A percentile compares a stretch with the other conserved stretches of the same genome.
Evolutionary conservation across 2,329 filamentous ascomycete species (phyloP).

Genomic region (Trichoderma citrinoviride): DNA sequence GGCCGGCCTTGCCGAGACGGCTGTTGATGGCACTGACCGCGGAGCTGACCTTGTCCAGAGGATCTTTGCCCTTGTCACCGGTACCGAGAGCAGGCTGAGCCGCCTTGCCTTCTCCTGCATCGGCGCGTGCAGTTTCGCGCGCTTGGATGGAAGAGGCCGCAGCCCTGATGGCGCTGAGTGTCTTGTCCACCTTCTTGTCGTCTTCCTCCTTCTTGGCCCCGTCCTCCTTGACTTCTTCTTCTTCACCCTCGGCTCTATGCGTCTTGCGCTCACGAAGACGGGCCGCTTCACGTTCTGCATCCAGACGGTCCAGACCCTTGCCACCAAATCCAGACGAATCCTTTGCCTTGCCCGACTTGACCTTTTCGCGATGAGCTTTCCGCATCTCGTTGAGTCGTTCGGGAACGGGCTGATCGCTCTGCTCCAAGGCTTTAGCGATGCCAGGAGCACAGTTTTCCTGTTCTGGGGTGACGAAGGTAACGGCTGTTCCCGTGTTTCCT

Average conservation of each 20-base stretch:
- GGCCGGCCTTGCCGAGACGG: conserved; percentile 82
- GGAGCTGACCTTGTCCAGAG: conserved; percentile 83
- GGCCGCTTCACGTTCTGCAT: conserved; percentile 85
- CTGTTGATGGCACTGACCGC: conserved; percentile 89
- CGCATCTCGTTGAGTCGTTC: conserved; percentile 64
- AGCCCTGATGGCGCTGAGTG: conserved; percentile 62
- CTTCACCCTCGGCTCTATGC: conserved; percentile 82
- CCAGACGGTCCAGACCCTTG: conserved; percentile 87
- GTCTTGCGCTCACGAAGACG: conserved; percentile 83
- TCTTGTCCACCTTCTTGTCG: conserved; percentile 67
- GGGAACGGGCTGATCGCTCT: conserved; percentile 82
- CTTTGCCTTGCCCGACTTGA: conserved; percentile 89
- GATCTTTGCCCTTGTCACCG: conserved; percentile 58
- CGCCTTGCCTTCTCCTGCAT: conserved; percentile 35
- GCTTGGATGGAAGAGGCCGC: conserved; percentile 57
- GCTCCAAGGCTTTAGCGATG: conserved; percentile 86
- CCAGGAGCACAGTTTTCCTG: conserved; percentile 89
- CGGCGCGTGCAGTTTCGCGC: conserved; percentile 49
- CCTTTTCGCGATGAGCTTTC: conserved; percentile 78
- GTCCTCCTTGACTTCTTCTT: conserved; percentile 80
- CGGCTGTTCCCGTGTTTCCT: conserved; percentile 89
- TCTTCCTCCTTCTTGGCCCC: conserved; percentile 63
- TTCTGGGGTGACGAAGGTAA: conserved; percentile 89
- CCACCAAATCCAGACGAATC: conserved; percentile 89
- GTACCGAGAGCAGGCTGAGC: conserved; percentile 58